These are phyloP conservation scores for Holtermannia corniformis DNA, from an alignment of 768 basidiomycete species.

Conservation along the genomic window DNA sequence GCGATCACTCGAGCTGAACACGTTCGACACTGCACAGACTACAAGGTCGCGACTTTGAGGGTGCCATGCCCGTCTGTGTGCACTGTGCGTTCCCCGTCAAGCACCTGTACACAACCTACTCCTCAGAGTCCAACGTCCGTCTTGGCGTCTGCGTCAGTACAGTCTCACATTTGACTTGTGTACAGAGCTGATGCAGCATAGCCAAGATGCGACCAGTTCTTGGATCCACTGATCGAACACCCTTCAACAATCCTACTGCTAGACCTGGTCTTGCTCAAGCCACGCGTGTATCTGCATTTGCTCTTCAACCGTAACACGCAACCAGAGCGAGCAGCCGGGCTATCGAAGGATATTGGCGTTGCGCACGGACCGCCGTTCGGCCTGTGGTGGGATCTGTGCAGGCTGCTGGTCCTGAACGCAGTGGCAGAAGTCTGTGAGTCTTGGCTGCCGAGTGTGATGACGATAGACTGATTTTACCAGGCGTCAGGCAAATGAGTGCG, in stretches of 20 bases:
- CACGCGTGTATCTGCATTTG: constrained; percentile 38
- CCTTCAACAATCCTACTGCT: constrained; percentile 35
- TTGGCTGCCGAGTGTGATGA: no score
- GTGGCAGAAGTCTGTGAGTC: no score
- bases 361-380: no score
- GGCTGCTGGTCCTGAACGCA: constrained; percentile 2
- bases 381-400: constrained; percentile 1
- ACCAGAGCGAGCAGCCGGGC: constrained; percentile 8
- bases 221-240: constrained; percentile 41
- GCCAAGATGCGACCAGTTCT: constrained; percentile 32
- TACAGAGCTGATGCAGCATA: neutral
- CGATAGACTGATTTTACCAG: no score
- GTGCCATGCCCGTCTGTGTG: constrained; percentile 38
- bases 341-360: neutral
- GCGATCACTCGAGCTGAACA: no score
- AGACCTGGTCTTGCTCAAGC: constrained; percentile 41
- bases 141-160: constrained; percentile 38
- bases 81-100: constrained; percentile 31
- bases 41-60: no score
- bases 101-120: constrained; percentile 40
- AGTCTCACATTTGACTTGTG: neutral
- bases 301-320: constrained; percentile 36
- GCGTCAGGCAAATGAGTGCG: neutral
- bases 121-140: constrained; percentile 39
- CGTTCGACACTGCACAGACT: no score